Conservation (phyloP, 306 rosid species). For the Vachellia pachyceras region DNA sequence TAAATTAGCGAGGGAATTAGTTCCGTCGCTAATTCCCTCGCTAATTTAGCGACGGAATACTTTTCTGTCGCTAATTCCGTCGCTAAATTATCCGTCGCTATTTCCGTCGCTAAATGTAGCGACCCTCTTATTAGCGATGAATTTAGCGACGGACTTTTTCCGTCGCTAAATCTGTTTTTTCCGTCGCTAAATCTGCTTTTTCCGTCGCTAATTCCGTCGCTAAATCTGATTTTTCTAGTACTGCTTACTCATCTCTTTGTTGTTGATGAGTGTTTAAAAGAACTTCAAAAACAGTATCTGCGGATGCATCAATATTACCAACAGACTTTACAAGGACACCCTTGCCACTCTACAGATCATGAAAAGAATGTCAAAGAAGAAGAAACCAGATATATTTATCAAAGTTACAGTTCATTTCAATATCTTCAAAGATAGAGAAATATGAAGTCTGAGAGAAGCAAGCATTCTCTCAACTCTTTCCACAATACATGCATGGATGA, state of each 20-base stretch:
- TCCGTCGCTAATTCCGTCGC: too few species aligned
- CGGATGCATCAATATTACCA: conserved; percentile 84
- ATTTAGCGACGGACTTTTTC: too few species aligned
- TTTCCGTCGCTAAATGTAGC: too few species aligned
- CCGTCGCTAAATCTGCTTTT: too few species aligned
- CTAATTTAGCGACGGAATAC: too few species aligned
- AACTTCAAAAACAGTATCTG: conserved; percentile 78
- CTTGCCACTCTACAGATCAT: conserved; percentile 72
- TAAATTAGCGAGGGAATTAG: too few species aligned
- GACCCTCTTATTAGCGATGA: too few species aligned
- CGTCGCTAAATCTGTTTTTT: too few species aligned
- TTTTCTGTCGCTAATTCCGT: too few species aligned
- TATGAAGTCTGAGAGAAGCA: conserved; percentile 9
- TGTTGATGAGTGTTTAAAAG: conserved; percentile 66
- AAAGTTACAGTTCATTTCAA: conserved; percentile 5
- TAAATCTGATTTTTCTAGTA: too few species aligned
- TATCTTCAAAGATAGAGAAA: conserved; percentile 14
- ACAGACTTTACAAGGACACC: conserved; percentile 81
- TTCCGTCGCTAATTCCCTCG: too few species aligned
- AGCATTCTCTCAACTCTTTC: background rate
- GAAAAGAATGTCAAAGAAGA: conserved; percentile 30
- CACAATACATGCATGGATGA: conserved; percentile 19
- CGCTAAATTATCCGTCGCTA: too few species aligned
- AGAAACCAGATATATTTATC: conserved; percentile 28
- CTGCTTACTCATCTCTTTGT: conserved; percentile 97